phyloP scores from a whole-genome alignment of 1,139 yeast species.

The Pichia sp. region DNA sequence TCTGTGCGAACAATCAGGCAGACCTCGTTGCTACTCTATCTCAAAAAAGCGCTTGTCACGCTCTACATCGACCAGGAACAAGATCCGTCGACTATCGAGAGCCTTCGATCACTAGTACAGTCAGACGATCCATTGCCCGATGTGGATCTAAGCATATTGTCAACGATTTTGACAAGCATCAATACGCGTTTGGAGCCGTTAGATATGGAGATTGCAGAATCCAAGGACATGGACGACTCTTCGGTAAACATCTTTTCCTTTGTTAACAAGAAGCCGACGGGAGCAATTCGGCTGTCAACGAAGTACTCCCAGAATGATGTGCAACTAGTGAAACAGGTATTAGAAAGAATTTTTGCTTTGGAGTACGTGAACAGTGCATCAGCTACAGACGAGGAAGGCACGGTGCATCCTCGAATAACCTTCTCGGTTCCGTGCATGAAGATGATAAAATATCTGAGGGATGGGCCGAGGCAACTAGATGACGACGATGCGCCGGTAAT shows the following conservation, averaged over 20 bases:
- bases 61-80: slow-evolving; percentile 8
- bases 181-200: slow-evolving; percentile 35
- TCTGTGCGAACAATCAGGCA: slow-evolving; percentile 32
- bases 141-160: slow-evolving; percentile 1
- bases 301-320: slow-evolving; percentile 45
- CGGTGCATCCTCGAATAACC: slow-evolving; percentile 4
- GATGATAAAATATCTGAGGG: slow-evolving; percentile 14
- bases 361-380: slow-evolving; percentile 8
- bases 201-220: slow-evolving; percentile 44
- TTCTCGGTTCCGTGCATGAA: slow-evolving; percentile 17
- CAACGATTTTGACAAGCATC: slow-evolving; percentile 19
- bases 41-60: slow-evolving; percentile 18
- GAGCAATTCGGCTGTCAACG: slow-evolving; percentile 41
- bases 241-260: slow-evolving; percentile 35
- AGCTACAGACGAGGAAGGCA: not conserved
- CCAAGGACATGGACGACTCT: slow-evolving; percentile 37
- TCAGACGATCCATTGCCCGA: slow-evolving; percentile 12
- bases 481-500: slow-evolving; percentile 15
- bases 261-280: slow-evolving; percentile 42
- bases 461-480: slow-evolving; percentile 6
- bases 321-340: slow-evolving; percentile 44
- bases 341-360: slow-evolving; percentile 39
- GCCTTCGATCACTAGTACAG: not conserved
- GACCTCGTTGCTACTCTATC: slow-evolving; percentile 21
- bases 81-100: not conserved